Evolutionary conservation across 2,329 filamentous ascomycete genomes (phyloP), one percentile per base, ranked within the genome.

Genomic region (Cadophora gregata): DNA sequence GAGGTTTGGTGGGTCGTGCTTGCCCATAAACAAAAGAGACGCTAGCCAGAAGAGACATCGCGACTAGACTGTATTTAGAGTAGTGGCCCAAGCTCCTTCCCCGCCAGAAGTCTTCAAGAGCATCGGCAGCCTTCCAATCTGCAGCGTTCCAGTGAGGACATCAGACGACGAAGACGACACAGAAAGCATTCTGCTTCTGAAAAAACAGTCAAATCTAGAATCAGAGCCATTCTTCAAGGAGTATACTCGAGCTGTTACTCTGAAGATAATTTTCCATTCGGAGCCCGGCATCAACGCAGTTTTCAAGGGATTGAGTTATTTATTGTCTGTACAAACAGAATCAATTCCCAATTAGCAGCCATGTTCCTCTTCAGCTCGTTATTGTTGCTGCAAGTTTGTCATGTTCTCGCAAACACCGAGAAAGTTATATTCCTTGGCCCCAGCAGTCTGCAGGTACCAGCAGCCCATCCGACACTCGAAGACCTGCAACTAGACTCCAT

Each of bases 371-470:
- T 64, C 33, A 24, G 71, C 50, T 36, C 71, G 71, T 29, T 72
- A 51, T 33, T 74, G 51, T 58, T 71, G 45, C 48, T 69, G 3
- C 67, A 73, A 9, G 42, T 64, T 29, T 61, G 38, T 7, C 55
- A 70, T 51, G 78, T 76, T 68, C 75, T 77, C 72, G 93, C 91
- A 77, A 98, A 99, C 78, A 90, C 91, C 64, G 96, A 98, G 78
- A 99, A 99, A 80, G 84, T 87, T 73, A 93, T 98, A 75, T 98
- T 99, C 81, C 82, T 90, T 42, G 93, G 87, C 25, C 93, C 94
- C 12, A 76, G 81, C 36, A 78, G 83, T 36, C 78, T 87, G 74
- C 78, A 82, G 63, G 79, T 91, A 55, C 86, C 90, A 42, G 78
- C 84, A 63, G 77, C 81, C 60, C 83, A 82, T 72, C 86, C 85